Conservation (phyloP, 2,329 filamentous ascomycete species). For the Fusarium mexicanum region DNA sequence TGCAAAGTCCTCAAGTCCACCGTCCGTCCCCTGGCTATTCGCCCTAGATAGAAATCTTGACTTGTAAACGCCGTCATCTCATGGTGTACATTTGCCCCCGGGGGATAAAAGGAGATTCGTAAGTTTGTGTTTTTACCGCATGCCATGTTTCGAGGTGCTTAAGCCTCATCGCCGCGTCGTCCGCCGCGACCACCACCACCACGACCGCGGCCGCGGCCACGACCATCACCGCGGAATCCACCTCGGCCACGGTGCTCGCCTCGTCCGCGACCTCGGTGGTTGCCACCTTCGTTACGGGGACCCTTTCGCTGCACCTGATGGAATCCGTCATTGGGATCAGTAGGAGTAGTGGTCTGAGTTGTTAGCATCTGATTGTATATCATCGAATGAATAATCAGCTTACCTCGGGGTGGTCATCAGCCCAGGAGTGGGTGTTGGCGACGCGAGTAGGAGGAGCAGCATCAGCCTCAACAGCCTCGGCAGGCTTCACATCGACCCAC, state of each 20-base stretch:
- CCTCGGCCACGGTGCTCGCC: conserved; percentile 63
- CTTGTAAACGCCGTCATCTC: conserved; percentile 53
- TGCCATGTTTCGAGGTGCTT: conserved; percentile 41
- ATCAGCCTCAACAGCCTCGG: conserved; percentile 79
- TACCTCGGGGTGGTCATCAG: conserved; percentile 77
- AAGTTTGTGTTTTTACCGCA: conserved; percentile 39
- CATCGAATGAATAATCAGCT: conserved; percentile 23
- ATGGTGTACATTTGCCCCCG: conserved; percentile 52
- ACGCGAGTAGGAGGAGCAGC: conserved; percentile 64
- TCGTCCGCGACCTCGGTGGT: conserved; percentile 56
- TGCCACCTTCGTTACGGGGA: conserved; percentile 61
- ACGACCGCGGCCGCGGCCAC: conserved; percentile 54
- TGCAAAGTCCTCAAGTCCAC: conserved; percentile 41
- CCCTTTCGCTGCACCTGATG: conserved; percentile 74
- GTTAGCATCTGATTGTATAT: conserved; percentile 9
- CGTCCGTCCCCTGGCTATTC: conserved; percentile 39
- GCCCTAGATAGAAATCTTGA: conserved; percentile 40
- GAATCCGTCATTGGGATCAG: conserved; percentile 72
- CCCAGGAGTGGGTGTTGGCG: conserved; percentile 75
- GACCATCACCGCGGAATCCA: conserved; percentile 59
- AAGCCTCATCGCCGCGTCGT: conserved; percentile 54
- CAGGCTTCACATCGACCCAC: conserved; percentile 77
- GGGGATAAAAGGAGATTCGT: conserved; percentile 45
- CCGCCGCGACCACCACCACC: conserved; percentile 49
- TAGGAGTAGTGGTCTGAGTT: conserved; percentile 47